Percentiles rank a stretch among this genome's conserved stretches.
Conservation (phyloP, 208 protist species). For the Acanthamoeba triangularis region DNA sequence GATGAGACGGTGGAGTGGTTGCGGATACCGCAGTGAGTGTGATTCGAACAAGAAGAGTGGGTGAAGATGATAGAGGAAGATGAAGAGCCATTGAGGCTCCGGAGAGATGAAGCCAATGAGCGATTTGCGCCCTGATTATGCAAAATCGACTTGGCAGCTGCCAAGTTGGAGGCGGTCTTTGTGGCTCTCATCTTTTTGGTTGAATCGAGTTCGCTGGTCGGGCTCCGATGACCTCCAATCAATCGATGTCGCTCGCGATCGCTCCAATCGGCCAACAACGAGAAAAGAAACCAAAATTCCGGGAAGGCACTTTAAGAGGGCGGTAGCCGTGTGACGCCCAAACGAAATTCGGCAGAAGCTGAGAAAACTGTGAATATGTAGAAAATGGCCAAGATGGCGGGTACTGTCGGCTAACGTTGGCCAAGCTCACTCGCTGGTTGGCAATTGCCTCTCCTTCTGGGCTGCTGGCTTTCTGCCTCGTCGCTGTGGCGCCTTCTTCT, state of each 20-base stretch:
- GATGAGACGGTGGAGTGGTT: conserved; percentile 4
- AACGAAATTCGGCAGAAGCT: neutral
- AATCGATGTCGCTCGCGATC: neutral
- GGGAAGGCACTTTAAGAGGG: neutral
- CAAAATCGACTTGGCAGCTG: neutral
- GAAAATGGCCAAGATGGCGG: neutral
- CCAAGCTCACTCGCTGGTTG: neutral
- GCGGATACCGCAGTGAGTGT: conserved; percentile 15
- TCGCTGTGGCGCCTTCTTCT: neutral
- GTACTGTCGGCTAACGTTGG: neutral
- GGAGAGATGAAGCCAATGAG: neutral
- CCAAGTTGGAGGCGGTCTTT: neutral
- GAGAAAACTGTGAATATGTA: neutral
- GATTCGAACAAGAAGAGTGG: neutral
- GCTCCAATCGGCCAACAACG: too few relatives aligned
- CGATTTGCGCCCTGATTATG: neutral
- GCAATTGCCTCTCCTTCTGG: neutral
- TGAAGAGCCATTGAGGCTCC: neutral
- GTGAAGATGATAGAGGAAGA: neutral
- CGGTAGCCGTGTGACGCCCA: neutral
- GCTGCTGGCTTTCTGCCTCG: neutral
- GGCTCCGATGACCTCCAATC: neutral
- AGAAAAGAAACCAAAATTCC: neutral
- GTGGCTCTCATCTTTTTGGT: conserved; percentile 6
- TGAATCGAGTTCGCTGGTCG: neutral